A percentile compares a stretch with the other conserved stretches of the same genome.
These are phyloP conservation scores for Epichloe baconii DNA, from an alignment of 2,329 filamentous ascomycete species.

Conservation along the genomic window DNA sequence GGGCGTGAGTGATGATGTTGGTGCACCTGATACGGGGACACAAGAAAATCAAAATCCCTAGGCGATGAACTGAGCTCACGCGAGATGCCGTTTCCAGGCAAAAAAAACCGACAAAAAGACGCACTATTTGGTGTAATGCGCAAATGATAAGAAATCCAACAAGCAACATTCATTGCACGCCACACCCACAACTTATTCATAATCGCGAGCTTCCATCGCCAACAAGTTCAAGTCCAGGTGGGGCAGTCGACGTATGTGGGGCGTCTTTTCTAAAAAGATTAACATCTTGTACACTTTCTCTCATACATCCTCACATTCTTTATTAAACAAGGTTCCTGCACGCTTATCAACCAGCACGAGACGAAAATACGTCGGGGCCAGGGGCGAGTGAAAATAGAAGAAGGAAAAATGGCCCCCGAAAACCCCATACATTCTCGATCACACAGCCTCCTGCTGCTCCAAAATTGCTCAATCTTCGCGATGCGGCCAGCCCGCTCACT, in stretches of 20 bases:
- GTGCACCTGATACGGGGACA: background rate
- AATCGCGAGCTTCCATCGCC: background rate
- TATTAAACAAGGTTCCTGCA: background rate
- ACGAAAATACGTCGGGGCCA: background rate
- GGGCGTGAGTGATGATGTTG: background rate
- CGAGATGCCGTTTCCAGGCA: background rate
- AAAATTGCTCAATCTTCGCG: constrained; percentile 64
- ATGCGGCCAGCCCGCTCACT: constrained; percentile 75
- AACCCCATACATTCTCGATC: constrained; percentile 59
- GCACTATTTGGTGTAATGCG: no score
- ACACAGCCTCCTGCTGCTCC: constrained; percentile 72
- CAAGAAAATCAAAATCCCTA: background rate
- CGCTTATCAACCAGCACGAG: background rate
- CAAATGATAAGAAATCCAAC: no score
- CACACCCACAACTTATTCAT: no score
- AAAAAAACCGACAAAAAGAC: background rate
- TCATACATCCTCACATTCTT: background rate
- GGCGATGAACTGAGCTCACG: background rate
- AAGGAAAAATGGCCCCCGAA: constrained; percentile 37
- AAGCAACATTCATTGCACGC: no score
- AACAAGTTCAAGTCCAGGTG: background rate
- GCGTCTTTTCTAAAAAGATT: background rate
- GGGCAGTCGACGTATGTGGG: background rate
- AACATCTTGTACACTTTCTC: background rate
- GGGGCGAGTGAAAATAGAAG: background rate